phyloP scores from a whole-genome alignment of 164 flowering plant genomes.

The Warburgia ugandensis region DNA sequence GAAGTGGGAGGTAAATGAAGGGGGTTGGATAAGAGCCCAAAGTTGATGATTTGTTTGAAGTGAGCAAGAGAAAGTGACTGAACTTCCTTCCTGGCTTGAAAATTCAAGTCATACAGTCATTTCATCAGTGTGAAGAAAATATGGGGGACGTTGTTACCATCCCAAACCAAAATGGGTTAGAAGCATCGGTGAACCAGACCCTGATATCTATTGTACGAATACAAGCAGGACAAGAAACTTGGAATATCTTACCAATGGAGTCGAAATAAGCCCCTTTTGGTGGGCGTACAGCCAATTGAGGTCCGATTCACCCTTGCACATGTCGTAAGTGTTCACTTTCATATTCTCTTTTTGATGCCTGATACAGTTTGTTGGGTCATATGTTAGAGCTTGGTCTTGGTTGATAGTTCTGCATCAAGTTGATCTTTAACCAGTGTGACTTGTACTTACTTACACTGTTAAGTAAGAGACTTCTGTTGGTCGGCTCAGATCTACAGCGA shows the following conservation, averaged over 20 bases:
- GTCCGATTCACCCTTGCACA: conserved; percentile 18
- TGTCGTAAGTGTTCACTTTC: background rate
- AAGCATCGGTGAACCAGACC: conserved; percentile 47
- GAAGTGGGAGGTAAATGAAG: too few relatives aligned
- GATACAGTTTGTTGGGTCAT: too few relatives aligned
- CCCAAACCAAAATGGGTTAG: conserved; percentile 72
- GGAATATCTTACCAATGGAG: conserved; percentile 62
- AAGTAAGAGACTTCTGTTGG: background rate
- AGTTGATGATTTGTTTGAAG: too few relatives aligned
- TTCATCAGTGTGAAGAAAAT: conserved; percentile 86
- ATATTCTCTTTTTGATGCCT: background rate
- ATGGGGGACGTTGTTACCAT: conserved; percentile 62
- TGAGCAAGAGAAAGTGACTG: conserved; percentile 40
- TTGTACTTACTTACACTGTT: too few relatives aligned
- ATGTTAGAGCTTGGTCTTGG: too few relatives aligned
- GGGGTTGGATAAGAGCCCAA: too few relatives aligned
- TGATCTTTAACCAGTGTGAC: too few relatives aligned
- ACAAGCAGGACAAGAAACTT: conserved; percentile 42
- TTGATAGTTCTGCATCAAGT: too few relatives aligned
- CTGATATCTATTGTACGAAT: conserved; percentile 83
- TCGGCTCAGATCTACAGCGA: conserved; percentile 64
- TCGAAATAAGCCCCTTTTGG: conserved; percentile 58
- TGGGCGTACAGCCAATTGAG: conserved; percentile 73
- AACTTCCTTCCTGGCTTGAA: too few relatives aligned
- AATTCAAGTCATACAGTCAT: conserved; percentile 80